phyloP scores from a whole-genome alignment of 2,329 filamentous ascomycete genomes.

The Gnomoniopsis sp. region DNA sequence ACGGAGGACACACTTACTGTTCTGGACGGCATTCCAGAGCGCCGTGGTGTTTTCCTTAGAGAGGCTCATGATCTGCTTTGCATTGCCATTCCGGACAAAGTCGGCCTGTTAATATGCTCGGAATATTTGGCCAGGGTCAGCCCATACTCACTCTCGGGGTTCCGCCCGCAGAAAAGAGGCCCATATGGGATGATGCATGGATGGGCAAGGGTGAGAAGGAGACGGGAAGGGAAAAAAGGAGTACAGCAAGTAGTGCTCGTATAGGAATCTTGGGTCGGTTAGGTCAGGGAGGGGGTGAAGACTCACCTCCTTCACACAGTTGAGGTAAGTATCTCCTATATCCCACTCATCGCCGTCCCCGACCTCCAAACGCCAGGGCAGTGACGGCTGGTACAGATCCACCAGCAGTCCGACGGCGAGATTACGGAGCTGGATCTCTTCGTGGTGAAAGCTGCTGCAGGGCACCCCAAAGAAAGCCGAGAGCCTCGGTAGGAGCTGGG shows the following conservation, averaged over 20 bases:
- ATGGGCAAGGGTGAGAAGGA: no score
- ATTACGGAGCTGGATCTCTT: conserved; percentile 50
- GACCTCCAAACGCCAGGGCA: conserved; percentile 55
- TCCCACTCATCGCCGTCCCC: conserved; percentile 56
- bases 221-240: no score
- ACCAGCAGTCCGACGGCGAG: conserved; percentile 51
- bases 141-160: no score
- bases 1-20: conserved; percentile 46
- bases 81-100: conserved; percentile 82
- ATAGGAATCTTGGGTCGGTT: no score
- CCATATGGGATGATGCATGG: background rate
- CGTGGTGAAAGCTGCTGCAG: conserved; percentile 58
- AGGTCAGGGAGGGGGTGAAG: no score
- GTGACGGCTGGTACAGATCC: conserved; percentile 52
- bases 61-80: conserved; percentile 85
- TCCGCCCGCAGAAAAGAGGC: background rate
- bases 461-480: conserved; percentile 49
- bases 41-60: conserved; percentile 79
- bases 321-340: conserved; percentile 60
- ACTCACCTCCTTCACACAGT: conserved; percentile 59
- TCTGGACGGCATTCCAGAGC: conserved; percentile 76
- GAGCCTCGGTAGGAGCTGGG: conserved; percentile 54
- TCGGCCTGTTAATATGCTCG: conserved; percentile 56
- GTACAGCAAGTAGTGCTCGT: no score
- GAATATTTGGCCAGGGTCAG: background rate